A percentile compares a stretch with the other conserved stretches of the same genome.
phyloP scores from a whole-genome alignment of 495 filamentous ascomycete species.

The Paragyromitra xinjiangensis region DNA sequence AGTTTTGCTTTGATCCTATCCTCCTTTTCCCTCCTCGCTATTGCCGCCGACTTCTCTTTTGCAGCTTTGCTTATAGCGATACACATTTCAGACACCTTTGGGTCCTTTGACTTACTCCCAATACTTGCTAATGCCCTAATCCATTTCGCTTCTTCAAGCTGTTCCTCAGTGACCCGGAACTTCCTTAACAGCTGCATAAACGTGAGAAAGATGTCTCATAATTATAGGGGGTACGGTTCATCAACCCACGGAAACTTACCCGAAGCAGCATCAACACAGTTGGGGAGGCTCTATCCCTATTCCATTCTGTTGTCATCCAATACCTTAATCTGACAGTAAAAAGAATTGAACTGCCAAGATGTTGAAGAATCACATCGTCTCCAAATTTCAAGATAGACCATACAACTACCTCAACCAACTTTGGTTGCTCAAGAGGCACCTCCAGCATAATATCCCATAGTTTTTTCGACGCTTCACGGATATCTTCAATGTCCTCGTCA shows the following conservation, averaged over 20 bases:
- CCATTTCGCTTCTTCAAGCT: slow-evolving; percentile 56
- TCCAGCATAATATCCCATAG: slow-evolving; percentile 54
- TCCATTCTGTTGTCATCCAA: slow-evolving; percentile 56
- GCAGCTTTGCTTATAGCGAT: slow-evolving; percentile 49
- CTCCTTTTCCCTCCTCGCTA: slow-evolving; percentile 48
- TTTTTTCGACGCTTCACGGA: slow-evolving; percentile 54
- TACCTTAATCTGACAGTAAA: slow-evolving; percentile 56
- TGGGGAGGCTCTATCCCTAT: slow-evolving; percentile 53
- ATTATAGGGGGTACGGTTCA: slow-evolving; percentile 10
- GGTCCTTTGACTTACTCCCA: slow-evolving; percentile 55
- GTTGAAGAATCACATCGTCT: slow-evolving; percentile 52
- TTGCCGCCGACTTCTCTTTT: slow-evolving; percentile 47
- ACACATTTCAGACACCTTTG: slow-evolving; percentile 54
- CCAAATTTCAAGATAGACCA: slow-evolving; percentile 54
- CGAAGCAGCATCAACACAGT: slow-evolving; percentile 52
- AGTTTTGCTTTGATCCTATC: slow-evolving; percentile 48
- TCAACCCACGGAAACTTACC: slow-evolving; percentile 38
- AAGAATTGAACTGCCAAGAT: slow-evolving; percentile 54
- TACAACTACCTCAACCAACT: slow-evolving; percentile 52
- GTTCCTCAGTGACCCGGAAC: slow-evolving; percentile 52
- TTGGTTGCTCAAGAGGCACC: slow-evolving; percentile 46
- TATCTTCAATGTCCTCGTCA: slow-evolving; percentile 56
- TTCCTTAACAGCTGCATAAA: slow-evolving; percentile 49
- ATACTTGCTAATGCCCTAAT: slow-evolving; percentile 52
- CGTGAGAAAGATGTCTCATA: slow-evolving; percentile 32